Conservation (phyloP, 768 basidiomycete genomes). For the Cantharellus anzutake region DNA sequence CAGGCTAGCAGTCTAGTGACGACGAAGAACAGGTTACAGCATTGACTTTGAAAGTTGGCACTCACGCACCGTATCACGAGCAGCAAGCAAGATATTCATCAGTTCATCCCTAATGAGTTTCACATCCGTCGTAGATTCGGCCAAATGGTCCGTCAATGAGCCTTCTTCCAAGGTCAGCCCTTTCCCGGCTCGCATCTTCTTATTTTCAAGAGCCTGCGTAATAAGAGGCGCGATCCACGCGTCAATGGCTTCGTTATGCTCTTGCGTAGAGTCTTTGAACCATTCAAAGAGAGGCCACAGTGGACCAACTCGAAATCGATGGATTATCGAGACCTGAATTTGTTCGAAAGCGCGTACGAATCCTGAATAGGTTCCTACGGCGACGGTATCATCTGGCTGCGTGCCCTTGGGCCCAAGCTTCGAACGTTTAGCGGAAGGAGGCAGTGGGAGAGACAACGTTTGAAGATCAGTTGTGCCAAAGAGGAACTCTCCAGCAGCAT, state of each 20-base stretch:
- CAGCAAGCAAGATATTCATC: conserved; percentile 16
- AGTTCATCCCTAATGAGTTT: conserved; percentile 3
- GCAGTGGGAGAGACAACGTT: conserved; percentile 2
- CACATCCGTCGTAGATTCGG: neutral
- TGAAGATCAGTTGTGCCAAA: conserved; percentile 6
- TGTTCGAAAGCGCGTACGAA: conserved; percentile 8
- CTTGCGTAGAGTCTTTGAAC: neutral
- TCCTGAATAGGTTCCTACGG: neutral
- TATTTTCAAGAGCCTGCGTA: neutral
- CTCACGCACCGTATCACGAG: conserved; percentile 16
- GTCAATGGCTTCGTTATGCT: neutral
- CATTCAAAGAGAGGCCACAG: conserved; percentile 3
- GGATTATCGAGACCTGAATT: neutral
- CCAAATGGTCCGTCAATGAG: neutral
- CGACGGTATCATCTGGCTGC: neutral
- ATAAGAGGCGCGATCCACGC: conserved; percentile 2
- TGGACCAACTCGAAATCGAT: neutral
- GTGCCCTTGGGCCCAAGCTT: neutral
- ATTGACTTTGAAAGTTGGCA: neutral
- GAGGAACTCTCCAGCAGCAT: conserved; percentile 5
- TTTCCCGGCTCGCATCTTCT: neutral
- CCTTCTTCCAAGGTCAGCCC: neutral
- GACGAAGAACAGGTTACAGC: neutral
- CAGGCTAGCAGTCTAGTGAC: conserved; percentile 19
- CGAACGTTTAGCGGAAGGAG: neutral